These are phyloP conservation scores for Aphanomyces stellatus DNA, from an alignment of 352 stramenopile genomes.

Conservation along the genomic window DNA sequence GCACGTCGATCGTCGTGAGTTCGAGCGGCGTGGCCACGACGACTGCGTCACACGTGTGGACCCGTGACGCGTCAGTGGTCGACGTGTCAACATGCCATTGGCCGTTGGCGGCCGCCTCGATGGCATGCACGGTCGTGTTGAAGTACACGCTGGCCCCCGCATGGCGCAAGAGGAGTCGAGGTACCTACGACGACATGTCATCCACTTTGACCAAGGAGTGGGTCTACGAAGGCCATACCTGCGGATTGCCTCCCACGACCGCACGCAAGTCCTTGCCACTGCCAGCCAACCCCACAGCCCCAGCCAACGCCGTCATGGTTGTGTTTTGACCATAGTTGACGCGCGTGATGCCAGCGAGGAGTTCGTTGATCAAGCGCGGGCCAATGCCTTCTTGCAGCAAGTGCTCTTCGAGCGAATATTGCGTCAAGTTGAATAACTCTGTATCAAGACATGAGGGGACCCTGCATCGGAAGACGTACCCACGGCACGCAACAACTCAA, in stretches of 20 bases:
- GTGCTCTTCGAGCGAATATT: not conserved
- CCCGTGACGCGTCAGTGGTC: too few species aligned
- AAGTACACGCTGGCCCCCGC: conserved; percentile 3
- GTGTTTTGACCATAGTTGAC: conserved; percentile 29
- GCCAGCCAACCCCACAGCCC: conserved; percentile 19
- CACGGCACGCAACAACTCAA: conserved; percentile 8
- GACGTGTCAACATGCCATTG: conserved; percentile 6
- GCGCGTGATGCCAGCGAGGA: conserved; percentile 21
- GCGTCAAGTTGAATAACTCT: conserved; percentile 9
- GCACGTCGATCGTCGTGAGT: conserved; percentile 8
- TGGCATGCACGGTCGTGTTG: conserved; percentile 8
- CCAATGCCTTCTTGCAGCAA: conserved; percentile 11
- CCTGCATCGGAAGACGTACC: too few species aligned
- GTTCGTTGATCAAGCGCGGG: conserved; percentile 21
- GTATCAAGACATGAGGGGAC: not conserved
- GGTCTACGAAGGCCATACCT: not conserved
- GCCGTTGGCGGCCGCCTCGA: not conserved
- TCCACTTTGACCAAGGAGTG: not conserved
- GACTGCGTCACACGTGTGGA: conserved; percentile 2
- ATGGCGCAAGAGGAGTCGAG: not conserved
- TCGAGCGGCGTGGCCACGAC: conserved; percentile 19
- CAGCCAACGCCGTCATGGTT: conserved; percentile 22
- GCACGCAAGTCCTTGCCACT: conserved; percentile 21
- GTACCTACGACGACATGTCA: not conserved
- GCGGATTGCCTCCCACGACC: conserved; percentile 20